Evolutionary conservation across 1,284 basidiomycete species (phyloP), one percentile per base, ranked within the genome.

Genomic region (Marasmius oreades): DNA sequence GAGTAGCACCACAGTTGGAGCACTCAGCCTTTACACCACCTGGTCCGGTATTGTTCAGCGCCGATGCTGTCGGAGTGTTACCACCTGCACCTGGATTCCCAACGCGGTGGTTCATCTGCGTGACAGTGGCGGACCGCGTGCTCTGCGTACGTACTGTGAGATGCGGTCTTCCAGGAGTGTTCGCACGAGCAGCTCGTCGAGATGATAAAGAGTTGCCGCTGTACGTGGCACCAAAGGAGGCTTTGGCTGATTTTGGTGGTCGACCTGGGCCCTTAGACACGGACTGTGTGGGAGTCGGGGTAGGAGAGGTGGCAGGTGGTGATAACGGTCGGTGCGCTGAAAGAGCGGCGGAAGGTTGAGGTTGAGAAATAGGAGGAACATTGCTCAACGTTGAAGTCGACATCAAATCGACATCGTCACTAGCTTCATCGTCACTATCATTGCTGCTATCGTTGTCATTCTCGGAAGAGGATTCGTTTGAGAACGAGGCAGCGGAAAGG

Each of bases 21-120:
- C 89, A 91, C 64, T 92, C 90, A 10, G 87, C 87, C 72, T 91
- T 92, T 59, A 88, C 85, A 39, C 89, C 87, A n/a, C 86, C 86
- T 1, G 88, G 88, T 10, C 44, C 58, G 36, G 52, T 53, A 31
- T 53, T 46, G 42, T 45, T 33, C 42, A 53, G 24, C 26, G 42
- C 52, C 52, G 26, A 45, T 45, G 26, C 52, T 10, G 28, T 45
- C 39, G 52, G 52, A 10, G 42, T 45, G 28, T 22, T 45, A 34
- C 42, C 42, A 46, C 52, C 42, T 42, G 24, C 37, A 22, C 51
- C 52, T 7, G 50, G 14, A 18, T 33, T 33, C n/a, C 34, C 14
- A 33, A 39, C 26, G 26, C 28, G n/a, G 26, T 33, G 47, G 28
- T 31, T 50, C 26, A 26, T 50, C 10, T n/a, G n/a, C n/a, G n/a